Evolutionary conservation across 495 filamentous ascomycete species (phyloP).

Genomic region (Hypoxylon rickii): DNA sequence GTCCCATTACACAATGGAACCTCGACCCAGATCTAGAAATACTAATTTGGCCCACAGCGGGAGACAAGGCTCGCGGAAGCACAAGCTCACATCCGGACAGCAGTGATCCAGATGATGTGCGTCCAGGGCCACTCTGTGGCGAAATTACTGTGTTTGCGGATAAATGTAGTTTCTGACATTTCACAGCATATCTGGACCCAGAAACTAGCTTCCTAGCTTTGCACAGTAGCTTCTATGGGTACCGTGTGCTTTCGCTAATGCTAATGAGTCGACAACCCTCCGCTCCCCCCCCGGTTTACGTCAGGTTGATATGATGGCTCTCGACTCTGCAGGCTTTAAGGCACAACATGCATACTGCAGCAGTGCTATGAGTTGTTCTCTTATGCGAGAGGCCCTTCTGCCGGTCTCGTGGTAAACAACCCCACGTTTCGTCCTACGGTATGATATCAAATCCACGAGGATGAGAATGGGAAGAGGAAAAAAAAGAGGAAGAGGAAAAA

Average conservation of each 20-base stretch:
- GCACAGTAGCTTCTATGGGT: constrained; percentile 16
- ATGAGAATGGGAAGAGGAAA: constrained; percentile 5
- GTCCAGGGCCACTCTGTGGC: constrained; percentile 36
- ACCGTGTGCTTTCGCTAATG: constrained; percentile 9
- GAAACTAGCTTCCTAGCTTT: constrained; percentile 27
- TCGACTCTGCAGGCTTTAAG: constrained; percentile 24
- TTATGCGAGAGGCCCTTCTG: constrained; percentile 30
- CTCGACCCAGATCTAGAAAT: constrained; percentile 40
- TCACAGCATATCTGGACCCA: constrained; percentile 31
- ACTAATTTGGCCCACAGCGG: constrained; percentile 36
- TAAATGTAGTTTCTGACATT: constrained; percentile 31
- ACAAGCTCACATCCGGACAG: constrained; percentile 35
- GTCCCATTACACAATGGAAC: constrained; percentile 37
- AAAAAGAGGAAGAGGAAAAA: constrained; percentile 8
- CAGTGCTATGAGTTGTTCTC: constrained; percentile 33
- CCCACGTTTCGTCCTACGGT: constrained; percentile 37
- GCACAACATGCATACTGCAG: constrained; percentile 36
- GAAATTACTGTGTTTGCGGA: constrained; percentile 38
- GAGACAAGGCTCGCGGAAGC: constrained; percentile 40
- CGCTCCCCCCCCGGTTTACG: constrained; percentile 21
- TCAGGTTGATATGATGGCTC: constrained; percentile 30
- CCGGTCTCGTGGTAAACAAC: constrained; percentile 33
- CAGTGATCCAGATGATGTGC: constrained; percentile 39
- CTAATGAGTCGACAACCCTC: constrained; percentile 22
- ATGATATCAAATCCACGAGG: constrained; percentile 34